Evolutionary conservation across 2,329 filamentous ascomycete genomes (phyloP).

Genomic region (Botrytis sinoallii): DNA sequence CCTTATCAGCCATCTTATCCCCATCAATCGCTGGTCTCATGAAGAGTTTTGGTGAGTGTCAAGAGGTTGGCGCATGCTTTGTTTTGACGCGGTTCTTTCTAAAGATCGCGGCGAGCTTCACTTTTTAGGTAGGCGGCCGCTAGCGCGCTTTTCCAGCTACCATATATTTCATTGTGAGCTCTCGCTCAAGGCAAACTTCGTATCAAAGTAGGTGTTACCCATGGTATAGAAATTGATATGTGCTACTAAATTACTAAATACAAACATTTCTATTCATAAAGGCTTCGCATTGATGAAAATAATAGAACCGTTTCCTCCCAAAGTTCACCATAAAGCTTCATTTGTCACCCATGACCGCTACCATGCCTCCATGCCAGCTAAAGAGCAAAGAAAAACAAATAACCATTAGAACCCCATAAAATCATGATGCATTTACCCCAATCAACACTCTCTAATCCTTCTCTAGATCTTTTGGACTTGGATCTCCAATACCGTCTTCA

Average conservation of each 20-base stretch:
- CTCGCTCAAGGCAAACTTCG: background rate
- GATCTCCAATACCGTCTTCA: conserved; percentile 95
- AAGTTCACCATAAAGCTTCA: background rate
- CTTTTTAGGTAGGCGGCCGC: conserved; percentile 23
- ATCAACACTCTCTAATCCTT: conserved; percentile 53
- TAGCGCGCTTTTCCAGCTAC: conserved; percentile 20
- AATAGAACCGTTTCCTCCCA: background rate
- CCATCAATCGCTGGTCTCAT: conserved; percentile 48
- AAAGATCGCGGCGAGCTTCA: conserved; percentile 24
- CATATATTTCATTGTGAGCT: background rate
- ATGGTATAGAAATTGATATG: background rate
- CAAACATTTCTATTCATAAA: background rate
- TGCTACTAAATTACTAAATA: conserved; percentile 7
- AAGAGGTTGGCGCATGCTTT: conserved; percentile 28
- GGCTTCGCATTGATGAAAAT: conserved; percentile 6
- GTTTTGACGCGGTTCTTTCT: conserved; percentile 23
- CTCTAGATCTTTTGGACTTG: conserved; percentile 90
- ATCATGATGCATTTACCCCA: background rate
- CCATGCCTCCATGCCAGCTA: conserved; percentile 10
- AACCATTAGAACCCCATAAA: background rate
- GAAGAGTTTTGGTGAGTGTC: conserved; percentile 21
- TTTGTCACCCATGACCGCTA: conserved; percentile 23
- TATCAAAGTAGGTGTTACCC: background rate
- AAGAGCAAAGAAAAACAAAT: conserved; percentile 6
- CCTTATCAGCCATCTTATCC: conserved; percentile 63